Conservation (phyloP, 106 monocot genomes). For the Dendrobium nobile region DNA sequence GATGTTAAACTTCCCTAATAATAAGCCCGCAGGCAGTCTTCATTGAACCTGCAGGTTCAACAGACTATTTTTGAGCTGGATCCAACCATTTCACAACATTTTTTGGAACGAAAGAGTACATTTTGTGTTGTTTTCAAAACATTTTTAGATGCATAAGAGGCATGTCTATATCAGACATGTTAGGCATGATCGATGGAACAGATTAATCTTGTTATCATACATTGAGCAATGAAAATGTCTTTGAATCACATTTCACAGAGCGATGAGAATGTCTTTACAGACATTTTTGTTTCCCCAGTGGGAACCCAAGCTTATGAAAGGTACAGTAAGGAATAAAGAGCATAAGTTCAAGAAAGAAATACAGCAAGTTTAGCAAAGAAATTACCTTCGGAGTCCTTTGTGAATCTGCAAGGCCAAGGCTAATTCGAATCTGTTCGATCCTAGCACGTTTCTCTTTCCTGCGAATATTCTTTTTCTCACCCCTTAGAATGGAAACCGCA, state of each 20-base stretch:
- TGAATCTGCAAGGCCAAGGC: constrained; percentile 90
- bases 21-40: background rate
- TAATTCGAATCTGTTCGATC: constrained; percentile 92
- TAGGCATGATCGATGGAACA: background rate
- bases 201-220: background rate
- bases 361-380: background rate
- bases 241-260: background rate
- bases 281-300: background rate
- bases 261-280: background rate
- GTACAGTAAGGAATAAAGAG: background rate
- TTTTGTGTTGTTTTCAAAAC: background rate
- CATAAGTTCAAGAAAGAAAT: background rate
- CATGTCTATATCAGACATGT: background rate
- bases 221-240: background rate
- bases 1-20: too few relatives aligned
- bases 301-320: background rate
- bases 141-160: background rate
- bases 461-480: constrained; percentile 77
- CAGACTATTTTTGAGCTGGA: background rate
- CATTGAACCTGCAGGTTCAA: background rate
- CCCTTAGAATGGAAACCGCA: constrained; percentile 80
- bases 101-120: background rate
- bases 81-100: background rate
- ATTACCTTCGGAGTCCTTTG: constrained; percentile 91
- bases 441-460: constrained; percentile 92